Base-by-base conservation (phyloP, 305 asterid species). In the Euphrasia arctica region DNA sequence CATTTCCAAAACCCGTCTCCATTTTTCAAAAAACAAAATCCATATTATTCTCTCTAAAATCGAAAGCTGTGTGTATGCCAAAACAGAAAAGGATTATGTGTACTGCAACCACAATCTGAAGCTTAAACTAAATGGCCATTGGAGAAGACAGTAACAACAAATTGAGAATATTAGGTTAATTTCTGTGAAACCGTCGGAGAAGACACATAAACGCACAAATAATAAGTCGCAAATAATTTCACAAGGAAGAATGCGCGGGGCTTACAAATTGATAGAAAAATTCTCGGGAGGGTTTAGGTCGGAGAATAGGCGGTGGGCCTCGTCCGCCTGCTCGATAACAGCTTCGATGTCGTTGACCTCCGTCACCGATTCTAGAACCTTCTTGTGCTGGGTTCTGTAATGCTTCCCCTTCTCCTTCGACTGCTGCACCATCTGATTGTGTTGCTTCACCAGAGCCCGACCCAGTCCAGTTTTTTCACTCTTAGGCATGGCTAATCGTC, bases 271-370 rank as follows among this genome's bases (percentile, higher is more conserved):
- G 68, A 86, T 77, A 52, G 80, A 79, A 34, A 84, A 70, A 18
- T 77, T 78, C 9, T 70, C 85, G 32, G 89, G 91, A 3, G 96
- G 84, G 51, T 80, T 75, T 52, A 62, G 70, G 50, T 74, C 82
- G 69, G 98, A 75, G 74, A 67, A 87, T 36, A 89, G 70, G 29
- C 86, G 96, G 76, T 84, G 75, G 4, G 93, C 85, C 78, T 92
- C 96, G 32, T 89, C 95, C 3, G 91, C 88, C 67, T 87, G 94
- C 67, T 87, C 91, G 39, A 92, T 89, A 9, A 92, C 83, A 56
- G 98, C 97, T 29, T 92, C 97, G 60, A 92, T 83, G 65, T 92
- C 97, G 74, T 71, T 89, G 29, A 92, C 80, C 64, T 92, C 97
- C 51, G 97, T 92, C 14, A 92, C 93, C 59, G 98, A 92, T 78